A percentile compares a stretch with the other conserved stretches of the same genome.
phyloP scores from a whole-genome alignment of 73 alveolate species.

The Tetrahymena malaccensis region DNA sequence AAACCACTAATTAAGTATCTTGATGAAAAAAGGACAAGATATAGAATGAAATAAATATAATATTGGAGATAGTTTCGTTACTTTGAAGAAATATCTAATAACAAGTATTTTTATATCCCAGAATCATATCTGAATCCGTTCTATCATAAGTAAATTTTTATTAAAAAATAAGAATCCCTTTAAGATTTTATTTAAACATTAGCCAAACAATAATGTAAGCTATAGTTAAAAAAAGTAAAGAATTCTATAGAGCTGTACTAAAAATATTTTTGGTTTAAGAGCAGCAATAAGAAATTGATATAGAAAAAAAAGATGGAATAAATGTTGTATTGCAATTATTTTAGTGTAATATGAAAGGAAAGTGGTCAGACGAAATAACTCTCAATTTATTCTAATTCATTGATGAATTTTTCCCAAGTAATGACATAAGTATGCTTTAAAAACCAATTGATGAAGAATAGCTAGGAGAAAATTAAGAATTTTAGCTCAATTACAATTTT shows the following conservation, averaged over 20 bases:
- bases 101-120: background rate
- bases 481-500: background rate
- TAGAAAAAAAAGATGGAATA: background rate
- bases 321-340: background rate
- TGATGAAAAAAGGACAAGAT: background rate
- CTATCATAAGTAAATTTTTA: background rate
- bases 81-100: background rate
- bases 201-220: background rate
- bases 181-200: background rate
- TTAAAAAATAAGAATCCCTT: background rate
- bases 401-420: background rate
- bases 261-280: background rate
- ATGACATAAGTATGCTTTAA: background rate
- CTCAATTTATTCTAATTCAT: background rate
- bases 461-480: background rate
- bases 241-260: background rate
- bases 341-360: background rate
- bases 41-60: background rate
- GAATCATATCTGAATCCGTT: background rate
- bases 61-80: background rate
- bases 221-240: background rate
- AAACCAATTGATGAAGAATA: background rate
- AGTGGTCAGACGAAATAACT: background rate
- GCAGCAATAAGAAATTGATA: background rate
- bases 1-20: background rate